Evolutionary conservation across 768 basidiomycete species (phyloP).

Genomic region (Trametes coccinea): DNA sequence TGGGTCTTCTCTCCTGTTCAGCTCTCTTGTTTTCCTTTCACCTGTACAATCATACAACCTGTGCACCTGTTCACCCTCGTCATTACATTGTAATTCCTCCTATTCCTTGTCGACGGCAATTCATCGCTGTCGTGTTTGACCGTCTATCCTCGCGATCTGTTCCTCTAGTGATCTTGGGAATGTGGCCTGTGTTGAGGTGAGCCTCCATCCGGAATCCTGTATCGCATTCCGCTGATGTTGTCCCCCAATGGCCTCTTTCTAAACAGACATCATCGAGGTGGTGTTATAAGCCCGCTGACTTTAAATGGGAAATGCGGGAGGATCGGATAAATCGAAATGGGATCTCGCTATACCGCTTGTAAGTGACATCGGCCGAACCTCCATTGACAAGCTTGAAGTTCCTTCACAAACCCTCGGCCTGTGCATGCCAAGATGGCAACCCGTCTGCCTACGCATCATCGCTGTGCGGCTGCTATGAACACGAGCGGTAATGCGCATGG

Average conservation of each 20-base stretch:
- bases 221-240: neutral
- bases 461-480: too few relatives aligned
- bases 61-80: conserved; percentile 4
- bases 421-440: neutral
- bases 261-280: neutral
- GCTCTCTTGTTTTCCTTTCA: neutral
- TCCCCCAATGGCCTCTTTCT: neutral
- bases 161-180: too few relatives aligned
- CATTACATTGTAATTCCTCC: conserved; percentile 15
- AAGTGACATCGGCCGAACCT: conserved; percentile 1
- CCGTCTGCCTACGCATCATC: neutral
- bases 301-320: conserved; percentile 4
- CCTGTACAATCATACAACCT: neutral
- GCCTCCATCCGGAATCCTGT: neutral
- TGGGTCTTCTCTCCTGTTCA: neutral
- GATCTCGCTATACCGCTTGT: neutral
- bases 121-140: too few relatives aligned
- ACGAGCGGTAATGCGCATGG: too few relatives aligned
- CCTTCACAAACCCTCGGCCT: neutral
- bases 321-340: neutral
- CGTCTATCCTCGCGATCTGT: too few relatives aligned
- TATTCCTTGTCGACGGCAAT: neutral
- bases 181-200: neutral
- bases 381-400: neutral
- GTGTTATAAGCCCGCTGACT: neutral